Evolutionary conservation across 495 filamentous ascomycete species (phyloP), one percentile per base, ranked within the genome.

Genomic region (Echria macrotheca): DNA sequence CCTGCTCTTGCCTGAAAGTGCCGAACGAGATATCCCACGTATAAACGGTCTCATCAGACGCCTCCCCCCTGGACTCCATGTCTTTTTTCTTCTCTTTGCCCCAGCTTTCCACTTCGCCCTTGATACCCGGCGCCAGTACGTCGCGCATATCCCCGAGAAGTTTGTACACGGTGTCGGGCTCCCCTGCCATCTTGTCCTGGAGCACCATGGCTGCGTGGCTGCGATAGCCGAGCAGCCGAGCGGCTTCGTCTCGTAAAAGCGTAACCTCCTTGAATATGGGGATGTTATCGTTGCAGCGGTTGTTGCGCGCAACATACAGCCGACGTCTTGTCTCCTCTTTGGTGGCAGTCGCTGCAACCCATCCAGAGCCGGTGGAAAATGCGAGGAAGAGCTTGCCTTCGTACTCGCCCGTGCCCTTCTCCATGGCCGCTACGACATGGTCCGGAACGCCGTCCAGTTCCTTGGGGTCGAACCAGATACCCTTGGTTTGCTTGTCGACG

Each of bases 181-280:
- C 17, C 18, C 38, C 5, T 22, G 38, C 38, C 38, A 41, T 41
- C 38, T 22, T 23, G 19, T 41, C 19, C 38, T 41, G 18, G 19
- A 23, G 4, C 17, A 41, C 38, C 2, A 41, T 7, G 15, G 19
- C 22, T 12, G 38, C 38, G 24, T 41, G 38, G 19, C 22, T 41
- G 18, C 18, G 38, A 41, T 41, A 24, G 6, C 38, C 38, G 11
- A 41, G 38, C 38, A 41, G 10, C 5, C 38, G 18, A 8, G 38
- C 38, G 2, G 38, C 38, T n/a, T 41, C 38, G 11, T 41, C 38
- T 12, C 38, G 15, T 12, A 41, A 11, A 11, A 22, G 2, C 5
- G 38, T 21, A 2, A 41, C 18, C 38, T 41, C 38, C 18, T 25
- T 44, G 41, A 44, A 44, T 15, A 28, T 31, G 8, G 38, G 38